Percentiles rank a stretch among this genome's conserved stretches.
Evolutionary conservation across 2,329 filamentous ascomycete genomes (phyloP).

Genomic region (Fusarium vanettenii): DNA sequence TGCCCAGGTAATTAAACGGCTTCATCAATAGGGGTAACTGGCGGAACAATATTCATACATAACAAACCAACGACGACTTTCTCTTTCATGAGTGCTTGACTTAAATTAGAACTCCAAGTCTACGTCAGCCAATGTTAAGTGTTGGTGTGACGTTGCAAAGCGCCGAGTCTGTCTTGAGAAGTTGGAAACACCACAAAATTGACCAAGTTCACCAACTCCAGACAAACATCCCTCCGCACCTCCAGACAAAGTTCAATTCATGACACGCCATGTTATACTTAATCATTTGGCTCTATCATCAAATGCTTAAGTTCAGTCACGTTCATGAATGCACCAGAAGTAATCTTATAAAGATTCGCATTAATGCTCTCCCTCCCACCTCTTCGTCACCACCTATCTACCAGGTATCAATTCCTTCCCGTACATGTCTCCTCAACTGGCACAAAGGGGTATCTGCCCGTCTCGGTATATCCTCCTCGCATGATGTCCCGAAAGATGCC

Average conservation of each 20-base stretch:
- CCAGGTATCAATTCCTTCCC: constrained; percentile 16
- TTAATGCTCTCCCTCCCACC: constrained; percentile 29
- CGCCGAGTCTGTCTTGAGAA: background rate
- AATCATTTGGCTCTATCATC: background rate
- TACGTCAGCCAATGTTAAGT: background rate
- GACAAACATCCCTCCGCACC: background rate
- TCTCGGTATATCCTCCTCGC: constrained; percentile 30
- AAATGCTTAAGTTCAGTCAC: background rate
- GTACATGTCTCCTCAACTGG: constrained; percentile 15
- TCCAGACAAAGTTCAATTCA: background rate
- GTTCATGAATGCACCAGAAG: background rate
- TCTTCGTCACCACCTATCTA: constrained; percentile 23
- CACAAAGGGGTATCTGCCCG: constrained; percentile 36
- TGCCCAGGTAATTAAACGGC: background rate
- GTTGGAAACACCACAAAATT: background rate
- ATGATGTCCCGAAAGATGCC: constrained; percentile 30
- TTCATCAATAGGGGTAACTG: background rate
- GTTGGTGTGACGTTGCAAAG: background rate
- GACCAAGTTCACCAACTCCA: background rate
- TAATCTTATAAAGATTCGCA: constrained; percentile 23
- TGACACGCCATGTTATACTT: background rate
- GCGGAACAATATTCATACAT: background rate
- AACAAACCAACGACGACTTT: background rate
- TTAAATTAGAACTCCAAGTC: background rate
- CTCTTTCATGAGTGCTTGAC: background rate